A percentile compares a stretch with the other conserved stretches of the same genome.
These are phyloP conservation scores for Pulveroboletus sp. DNA, from an alignment of 768 basidiomycete species.

Conservation along the genomic window DNA sequence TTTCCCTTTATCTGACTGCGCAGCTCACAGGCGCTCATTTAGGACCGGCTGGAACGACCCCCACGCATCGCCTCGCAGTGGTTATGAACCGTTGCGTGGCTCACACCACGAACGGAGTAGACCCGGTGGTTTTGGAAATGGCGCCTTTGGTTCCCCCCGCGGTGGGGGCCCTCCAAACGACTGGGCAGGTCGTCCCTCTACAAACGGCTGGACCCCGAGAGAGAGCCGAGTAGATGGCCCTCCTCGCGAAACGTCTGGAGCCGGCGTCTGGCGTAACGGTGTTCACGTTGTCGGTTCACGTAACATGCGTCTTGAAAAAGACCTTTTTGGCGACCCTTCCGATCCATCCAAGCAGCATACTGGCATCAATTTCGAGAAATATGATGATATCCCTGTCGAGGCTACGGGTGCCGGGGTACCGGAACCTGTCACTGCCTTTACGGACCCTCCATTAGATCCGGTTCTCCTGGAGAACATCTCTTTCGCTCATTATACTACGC, in stretches of 20 bases:
- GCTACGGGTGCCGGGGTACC: constrained; percentile 97
- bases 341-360: constrained; percentile 91
- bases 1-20: constrained; percentile 11
- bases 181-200: constrained; percentile 41
- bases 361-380: constrained; percentile 99
- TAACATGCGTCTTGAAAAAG: constrained; percentile 90
- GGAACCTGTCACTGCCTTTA: constrained; percentile 87
- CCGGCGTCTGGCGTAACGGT: constrained; percentile 86
- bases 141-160: constrained; percentile 35
- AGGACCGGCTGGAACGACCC: constrained; percentile 78
- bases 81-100: constrained; percentile 41
- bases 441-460: constrained; percentile 84
- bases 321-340: constrained; percentile 86
- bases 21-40: constrained; percentile 19
- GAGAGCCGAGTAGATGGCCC: constrained; percentile 35
- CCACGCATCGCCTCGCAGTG: constrained; percentile 62
- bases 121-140: constrained; percentile 40
- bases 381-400: constrained; percentile 99
- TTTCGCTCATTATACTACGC: constrained; percentile 89
- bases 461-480: constrained; percentile 94
- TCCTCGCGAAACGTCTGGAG: constrained; percentile 47
- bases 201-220: constrained; percentile 37
- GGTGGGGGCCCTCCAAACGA: constrained; percentile 30
- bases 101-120: constrained; percentile 37
- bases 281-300: constrained; percentile 80